Evolutionary conservation across 108 stramenopile genomes (phyloP), one percentile per base, ranked within the genome.

Genomic region (Nannochloropsis granulata): DNA sequence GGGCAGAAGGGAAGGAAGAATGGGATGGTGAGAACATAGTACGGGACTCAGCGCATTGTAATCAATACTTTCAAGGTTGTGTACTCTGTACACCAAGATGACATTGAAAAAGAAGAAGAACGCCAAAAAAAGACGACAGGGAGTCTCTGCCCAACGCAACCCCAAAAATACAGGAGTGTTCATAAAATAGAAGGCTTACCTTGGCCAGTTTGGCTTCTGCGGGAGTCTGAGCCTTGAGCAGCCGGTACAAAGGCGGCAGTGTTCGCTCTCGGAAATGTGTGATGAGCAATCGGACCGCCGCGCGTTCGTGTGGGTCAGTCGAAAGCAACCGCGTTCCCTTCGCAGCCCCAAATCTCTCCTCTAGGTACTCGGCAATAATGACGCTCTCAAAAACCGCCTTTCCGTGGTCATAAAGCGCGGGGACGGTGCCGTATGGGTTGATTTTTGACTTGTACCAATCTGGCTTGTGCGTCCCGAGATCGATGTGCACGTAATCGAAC

Each of bases 341-440:
- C 2, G 16, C 45, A 16, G 45, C 56, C 10, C 56, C 56, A 71
- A 81, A 81, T 9, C 0, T 81, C 12, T 84, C 84, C 23, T 84
- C 80, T 23, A 84, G n/a, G 80, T 25, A 84, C 84, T 21, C 80
- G 19, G 84, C 84, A 43, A 79, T 80, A 25, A 81, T 23, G 24
- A 84, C 23, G n/a, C 79, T 24, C 84, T 84, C 84, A 43, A 84
- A 81, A 23, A 84, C 80, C 8, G 80, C 25, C 24, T 80, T 81
- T 5, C 26, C 84, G 5, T 81, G 19, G 84, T 84, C 84, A 19
- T 81, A 81, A 24, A 84, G 19, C 21, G 79, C 43, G 8, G 84
- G 84, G n/a, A 81, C 84, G 13, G 84, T 84, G 21, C 84, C 79
- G 79, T 42, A 43, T 13, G 84, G 79, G 24, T 84, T 80, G 23